Conservation (phyloP, 805 yeast genomes). For the Pichia paraexigua region DNA sequence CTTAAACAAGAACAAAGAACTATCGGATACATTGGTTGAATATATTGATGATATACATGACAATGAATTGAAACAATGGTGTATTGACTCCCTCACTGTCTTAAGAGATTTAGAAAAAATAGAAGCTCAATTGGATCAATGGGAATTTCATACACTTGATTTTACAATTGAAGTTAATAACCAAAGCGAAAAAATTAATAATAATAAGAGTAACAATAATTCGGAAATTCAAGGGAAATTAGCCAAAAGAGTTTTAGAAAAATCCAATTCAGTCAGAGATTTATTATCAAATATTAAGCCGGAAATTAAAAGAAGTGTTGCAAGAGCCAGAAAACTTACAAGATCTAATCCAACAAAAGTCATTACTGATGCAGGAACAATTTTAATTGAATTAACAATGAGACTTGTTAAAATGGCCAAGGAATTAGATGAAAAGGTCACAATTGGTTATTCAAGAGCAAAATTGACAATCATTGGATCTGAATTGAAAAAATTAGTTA, state of each 20-base stretch:
- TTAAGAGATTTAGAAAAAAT: constrained; percentile 44
- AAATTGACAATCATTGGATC: constrained; percentile 57
- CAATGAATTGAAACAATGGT: constrained; percentile 37
- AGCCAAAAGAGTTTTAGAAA: constrained; percentile 44
- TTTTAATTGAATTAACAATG: constrained; percentile 36
- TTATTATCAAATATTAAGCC: constrained; percentile 36
- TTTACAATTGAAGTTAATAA: constrained; percentile 22
- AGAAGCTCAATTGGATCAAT: constrained; percentile 38
- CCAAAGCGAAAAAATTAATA: background rate
- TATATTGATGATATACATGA: constrained; percentile 40
- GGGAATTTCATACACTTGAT: constrained; percentile 50
- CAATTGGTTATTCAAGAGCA: constrained; percentile 57
- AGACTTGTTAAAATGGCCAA: constrained; percentile 43
- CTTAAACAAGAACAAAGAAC: constrained; percentile 33
- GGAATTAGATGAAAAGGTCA: constrained; percentile 42
- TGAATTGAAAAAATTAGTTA: constrained; percentile 38
- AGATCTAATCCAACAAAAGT: constrained; percentile 32
- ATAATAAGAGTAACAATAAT: constrained; percentile 11
- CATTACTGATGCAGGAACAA: constrained; percentile 46
- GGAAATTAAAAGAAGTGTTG: constrained; percentile 35
- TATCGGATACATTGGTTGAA: constrained; percentile 32
- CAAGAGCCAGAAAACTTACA: constrained; percentile 30
- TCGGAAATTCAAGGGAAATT: constrained; percentile 29
- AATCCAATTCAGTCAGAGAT: constrained; percentile 26
- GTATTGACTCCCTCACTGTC: constrained; percentile 39